Evolutionary conservation across 2,329 filamentous ascomycete genomes (phyloP), one percentile per base, ranked within the genome.

Genomic region (Cytospora paraplurivora): DNA sequence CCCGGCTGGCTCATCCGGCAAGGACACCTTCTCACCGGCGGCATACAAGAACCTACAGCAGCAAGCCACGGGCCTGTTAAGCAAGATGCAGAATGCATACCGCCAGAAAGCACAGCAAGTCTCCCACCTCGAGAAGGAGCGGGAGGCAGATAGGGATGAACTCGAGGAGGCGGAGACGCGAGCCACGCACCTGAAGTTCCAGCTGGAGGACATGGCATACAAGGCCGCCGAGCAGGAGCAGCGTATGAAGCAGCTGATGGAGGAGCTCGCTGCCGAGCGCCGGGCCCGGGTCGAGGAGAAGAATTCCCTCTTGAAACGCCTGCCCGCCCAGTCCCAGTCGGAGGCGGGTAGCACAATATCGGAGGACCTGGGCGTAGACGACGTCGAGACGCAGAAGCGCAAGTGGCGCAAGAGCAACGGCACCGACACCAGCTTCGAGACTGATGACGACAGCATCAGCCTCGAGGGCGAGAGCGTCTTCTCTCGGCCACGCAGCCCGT

Each of bases 21-120:
- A 77, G 44, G 81, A 85, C 49, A 70, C 81, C 1, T 85, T 86
- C 71, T 86, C 85, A 1, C 85, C 85, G 0, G 78, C 82, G 0
- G 81, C 82, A 11, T 88, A 82, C 74, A 86, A 85, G 71, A 87
- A 85, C 70, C 77, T 88, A n/a, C 83, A 85, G 63, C 74, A 76
- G 67, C 86, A 85, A 62, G 86, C 87, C 3, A 76, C 77, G 5
- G 82, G 83, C 4, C 74, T 88, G 5, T 72, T 89, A 32, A 76
- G 75, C 27, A 82, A 78, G 70, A 82, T 88, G 67, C 87, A 88
- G 69, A 75, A 73, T 12, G 86, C 85, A 35, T 88, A 88, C 71
- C 82, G 82, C 55, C 74, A 80, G 60, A 82, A 82, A 32, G 81
- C 82, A 6, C 66, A 77, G 0, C 77, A 80, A n/a, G 72, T 85